phyloP scores from a whole-genome alignment of 805 yeast genomes.

The Starmerella stellata region DNA sequence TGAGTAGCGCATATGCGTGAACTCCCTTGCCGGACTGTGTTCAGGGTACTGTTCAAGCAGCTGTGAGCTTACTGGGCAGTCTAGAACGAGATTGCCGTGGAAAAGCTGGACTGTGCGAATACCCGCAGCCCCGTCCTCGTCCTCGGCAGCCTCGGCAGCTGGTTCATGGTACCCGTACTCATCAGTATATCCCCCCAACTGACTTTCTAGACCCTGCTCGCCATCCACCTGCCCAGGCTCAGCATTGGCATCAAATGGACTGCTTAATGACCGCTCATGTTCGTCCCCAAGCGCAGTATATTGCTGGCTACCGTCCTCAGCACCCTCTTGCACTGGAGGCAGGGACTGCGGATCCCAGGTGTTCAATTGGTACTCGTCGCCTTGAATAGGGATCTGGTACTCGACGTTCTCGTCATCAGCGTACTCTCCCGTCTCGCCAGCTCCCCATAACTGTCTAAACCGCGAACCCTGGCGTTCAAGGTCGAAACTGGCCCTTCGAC shows the following conservation, averaged over 20 bases:
- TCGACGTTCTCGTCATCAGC: slow-evolving; percentile 20
- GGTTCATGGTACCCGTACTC: slow-evolving; percentile 5
- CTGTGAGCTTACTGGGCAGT: slow-evolving; percentile 69
- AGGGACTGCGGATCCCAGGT: slow-evolving; percentile 14
- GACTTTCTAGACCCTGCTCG: slow-evolving; percentile 9
- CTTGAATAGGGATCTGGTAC: slow-evolving; percentile 24
- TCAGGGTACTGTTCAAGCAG: slow-evolving; percentile 38
- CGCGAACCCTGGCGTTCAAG: neutral
- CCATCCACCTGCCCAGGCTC: slow-evolving; percentile 8
- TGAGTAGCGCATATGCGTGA: slow-evolving; percentile 75
- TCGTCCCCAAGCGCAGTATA: neutral
- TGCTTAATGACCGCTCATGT: too few species aligned
- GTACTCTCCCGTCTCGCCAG: slow-evolving; percentile 11
- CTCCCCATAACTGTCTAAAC: neutral
- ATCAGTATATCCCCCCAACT: slow-evolving; percentile 3
- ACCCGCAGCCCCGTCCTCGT: slow-evolving; percentile 18
- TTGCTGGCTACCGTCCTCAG: neutral
- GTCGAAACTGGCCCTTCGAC: neutral
- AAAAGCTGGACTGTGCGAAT: slow-evolving; percentile 33
- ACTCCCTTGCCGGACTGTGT: slow-evolving; percentile 41
- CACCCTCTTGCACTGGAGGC: neutral
- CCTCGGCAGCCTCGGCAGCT: slow-evolving; percentile 20
- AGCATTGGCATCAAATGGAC: too few species aligned
- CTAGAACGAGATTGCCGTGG: slow-evolving; percentile 67
- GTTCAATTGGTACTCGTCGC: slow-evolving; percentile 25